These are phyloP conservation scores for Petunia axillaris DNA, from an alignment of 257 asterid genomes.

Conservation along the genomic window DNA sequence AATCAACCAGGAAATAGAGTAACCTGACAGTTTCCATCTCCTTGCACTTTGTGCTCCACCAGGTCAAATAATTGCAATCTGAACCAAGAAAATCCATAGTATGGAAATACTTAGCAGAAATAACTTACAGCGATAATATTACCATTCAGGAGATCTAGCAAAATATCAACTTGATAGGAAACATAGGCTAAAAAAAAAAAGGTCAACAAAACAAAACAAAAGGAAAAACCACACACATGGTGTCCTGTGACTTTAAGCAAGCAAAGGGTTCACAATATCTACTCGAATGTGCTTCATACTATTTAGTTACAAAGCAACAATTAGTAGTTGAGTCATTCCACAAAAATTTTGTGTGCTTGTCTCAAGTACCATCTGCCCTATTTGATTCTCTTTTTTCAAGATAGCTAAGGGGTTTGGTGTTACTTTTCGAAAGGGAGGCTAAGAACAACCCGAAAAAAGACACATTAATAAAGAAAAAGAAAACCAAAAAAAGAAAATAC, in stretches of 20 bases:
- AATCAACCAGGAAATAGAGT: slow-evolving; percentile 27
- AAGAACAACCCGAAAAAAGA: not conserved
- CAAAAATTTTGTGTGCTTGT: slow-evolving; percentile 2
- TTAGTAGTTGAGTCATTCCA: not conserved
- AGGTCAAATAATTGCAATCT: slow-evolving; percentile 83
- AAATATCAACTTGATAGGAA: not conserved
- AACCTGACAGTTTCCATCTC: slow-evolving; percentile 99
- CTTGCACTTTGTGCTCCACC: slow-evolving; percentile 89
- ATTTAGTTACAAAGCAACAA: not conserved
- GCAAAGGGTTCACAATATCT: not conserved
- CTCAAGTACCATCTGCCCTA: not conserved
- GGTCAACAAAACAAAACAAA: not conserved
- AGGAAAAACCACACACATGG: not conserved
- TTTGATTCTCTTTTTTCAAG: not conserved
- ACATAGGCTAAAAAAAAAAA: not conserved
- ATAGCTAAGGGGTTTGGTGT: not conserved
- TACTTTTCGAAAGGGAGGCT: not conserved
- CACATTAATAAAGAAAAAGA: not conserved
- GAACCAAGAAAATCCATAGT: slow-evolving; percentile 37
- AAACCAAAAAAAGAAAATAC: not conserved
- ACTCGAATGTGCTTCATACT: not conserved
- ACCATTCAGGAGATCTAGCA: not conserved
- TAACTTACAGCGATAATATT: slow-evolving; percentile 50
- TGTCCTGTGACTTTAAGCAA: not conserved
- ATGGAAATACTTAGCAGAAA: slow-evolving; percentile 37